Evolutionary conservation across 139 green algal genomes (phyloP).

Genomic region (Picochlorum sp.): DNA sequence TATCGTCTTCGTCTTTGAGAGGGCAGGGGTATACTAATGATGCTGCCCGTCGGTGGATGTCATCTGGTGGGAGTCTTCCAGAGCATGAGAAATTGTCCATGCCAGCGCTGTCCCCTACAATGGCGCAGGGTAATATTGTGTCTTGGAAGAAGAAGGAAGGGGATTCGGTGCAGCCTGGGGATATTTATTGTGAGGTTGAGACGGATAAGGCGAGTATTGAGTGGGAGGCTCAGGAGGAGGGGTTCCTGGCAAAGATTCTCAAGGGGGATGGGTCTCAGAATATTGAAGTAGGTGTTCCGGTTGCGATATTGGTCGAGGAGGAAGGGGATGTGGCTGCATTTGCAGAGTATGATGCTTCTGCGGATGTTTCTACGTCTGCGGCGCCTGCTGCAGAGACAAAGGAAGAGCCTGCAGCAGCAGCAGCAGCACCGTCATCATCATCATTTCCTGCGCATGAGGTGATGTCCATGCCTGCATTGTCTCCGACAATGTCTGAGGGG

Average conservation of each 20-base stretch:
- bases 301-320: slow-evolving; percentile 74
- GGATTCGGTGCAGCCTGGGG: slow-evolving; percentile 63
- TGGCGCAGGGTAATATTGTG: slow-evolving; percentile 86
- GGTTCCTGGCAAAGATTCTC: slow-evolving; percentile 81
- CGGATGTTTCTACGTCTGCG: not conserved
- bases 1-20: too few species aligned
- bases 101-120: slow-evolving; percentile 90
- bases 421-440: slow-evolving; percentile 12
- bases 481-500: slow-evolving; percentile 85
- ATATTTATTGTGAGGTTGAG: slow-evolving; percentile 91
- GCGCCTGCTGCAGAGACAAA: slow-evolving; percentile 7
- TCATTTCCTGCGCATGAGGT: slow-evolving; percentile 40
- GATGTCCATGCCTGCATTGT: slow-evolving; percentile 80
- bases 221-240: slow-evolving; percentile 90
- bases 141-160: slow-evolving; percentile 87
- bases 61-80: slow-evolving; percentile 13
- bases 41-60: not conserved
- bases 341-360: slow-evolving; percentile 41
- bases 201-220: slow-evolving; percentile 96
- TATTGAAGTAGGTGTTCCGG: slow-evolving; percentile 48
- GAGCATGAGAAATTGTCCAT: slow-evolving; percentile 65
- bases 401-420: slow-evolving; percentile 2
- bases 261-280: slow-evolving; percentile 53
- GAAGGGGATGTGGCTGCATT: slow-evolving; percentile 64
- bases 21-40: too few species aligned